Base-by-base conservation (phyloP, 2,329 filamentous ascomycete genomes). In the Neurospora sp. region DNA sequence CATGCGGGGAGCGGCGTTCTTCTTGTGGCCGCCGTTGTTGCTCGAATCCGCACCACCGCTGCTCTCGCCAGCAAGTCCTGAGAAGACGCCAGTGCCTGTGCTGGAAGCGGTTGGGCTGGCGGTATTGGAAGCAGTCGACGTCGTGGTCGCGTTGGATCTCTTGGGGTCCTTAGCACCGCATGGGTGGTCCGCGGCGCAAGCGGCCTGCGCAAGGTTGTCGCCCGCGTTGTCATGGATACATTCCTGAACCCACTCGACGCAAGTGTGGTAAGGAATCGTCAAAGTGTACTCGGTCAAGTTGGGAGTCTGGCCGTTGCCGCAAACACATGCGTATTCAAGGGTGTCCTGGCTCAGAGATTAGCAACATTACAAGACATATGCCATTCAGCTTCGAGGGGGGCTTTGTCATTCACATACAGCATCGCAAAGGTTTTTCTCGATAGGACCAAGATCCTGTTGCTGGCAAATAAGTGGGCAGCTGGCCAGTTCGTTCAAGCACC, bases 251-350 rank as follows among this genome's bases (percentile, higher is more conserved):
- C 86, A 92, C 80, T 91, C 85, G 66, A 84, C 85, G 85, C 92
- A 96, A 75, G 89, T 85, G 81, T 89, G 92, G 85, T 88, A 95
- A 40, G 92, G 92, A 36, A 96, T 83, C 1, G 92, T 94, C 75
- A 92, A 85, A 23, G 89, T 90, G 85, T 91, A 96, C 80, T 94
- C 86, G 76, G 89, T 88, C 67, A 92, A 81, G 81, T 94, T 93
- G 74, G 92, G 92, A 68, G 85, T 81, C 72, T 85, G 78, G 77
- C 87, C 86, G 77, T 91, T 84, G 72, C 85, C 84, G 82, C 92
- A 96, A 74, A 92, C 83, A 79, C 92, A 96, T 73, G 84, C 83
- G 81, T 90, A 95, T n/a, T 82, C 84, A 67, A 95, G 84, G 23
- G 83, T 81, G 68, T 84, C 77, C 87, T 89, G 69, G 33, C 37